These are phyloP conservation scores for Macadamia integrifolia DNA, from an alignment of 164 flowering plant genomes.

Conservation along the genomic window DNA sequence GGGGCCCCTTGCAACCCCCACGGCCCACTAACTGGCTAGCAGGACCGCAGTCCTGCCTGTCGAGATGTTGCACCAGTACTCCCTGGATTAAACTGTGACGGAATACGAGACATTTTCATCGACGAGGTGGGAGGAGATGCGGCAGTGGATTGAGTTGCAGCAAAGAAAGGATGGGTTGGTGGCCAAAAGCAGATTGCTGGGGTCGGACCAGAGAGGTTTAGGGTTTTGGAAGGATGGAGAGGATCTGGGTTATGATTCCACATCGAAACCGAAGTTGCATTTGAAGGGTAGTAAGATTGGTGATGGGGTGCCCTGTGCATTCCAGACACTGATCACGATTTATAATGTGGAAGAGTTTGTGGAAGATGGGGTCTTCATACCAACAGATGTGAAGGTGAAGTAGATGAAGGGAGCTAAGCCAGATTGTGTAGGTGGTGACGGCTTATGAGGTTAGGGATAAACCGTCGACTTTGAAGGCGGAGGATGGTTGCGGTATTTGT, in stretches of 20 bases:
- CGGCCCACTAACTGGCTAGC: too few relatives aligned
- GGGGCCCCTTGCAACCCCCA: too few relatives aligned
- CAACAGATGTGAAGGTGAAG: slow-evolving; percentile 89
- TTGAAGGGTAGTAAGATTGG: slow-evolving; percentile 78
- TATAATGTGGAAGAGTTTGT: slow-evolving; percentile 97
- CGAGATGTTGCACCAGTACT: too few relatives aligned
- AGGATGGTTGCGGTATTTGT: slow-evolving; percentile 96
- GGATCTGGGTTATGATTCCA: slow-evolving; percentile 48
- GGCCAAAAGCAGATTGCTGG: slow-evolving; percentile 72
- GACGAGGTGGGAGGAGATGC: slow-evolving; percentile 67
- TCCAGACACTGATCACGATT: slow-evolving; percentile 86
- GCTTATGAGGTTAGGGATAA: slow-evolving; percentile 98
- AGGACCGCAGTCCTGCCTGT: too few relatives aligned
- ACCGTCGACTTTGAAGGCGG: slow-evolving; percentile 84
- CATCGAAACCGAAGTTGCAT: slow-evolving; percentile 57
- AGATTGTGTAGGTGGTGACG: slow-evolving; percentile 81
- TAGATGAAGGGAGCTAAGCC: slow-evolving; percentile 87
- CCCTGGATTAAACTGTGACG: too few relatives aligned
- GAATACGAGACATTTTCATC: too few relatives aligned
- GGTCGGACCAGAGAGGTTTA: slow-evolving; percentile 51
- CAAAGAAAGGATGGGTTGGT: slow-evolving; percentile 91
- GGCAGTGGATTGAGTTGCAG: slow-evolving; percentile 67
- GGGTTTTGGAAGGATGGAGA: slow-evolving; percentile 41
- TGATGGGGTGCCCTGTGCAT: slow-evolving; percentile 99
- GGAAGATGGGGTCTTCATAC: slow-evolving; percentile 91